Evolutionary conservation across 768 basidiomycete species (phyloP), one percentile per base, ranked within the genome.

Genomic region (Hemileccinum impolitum): DNA sequence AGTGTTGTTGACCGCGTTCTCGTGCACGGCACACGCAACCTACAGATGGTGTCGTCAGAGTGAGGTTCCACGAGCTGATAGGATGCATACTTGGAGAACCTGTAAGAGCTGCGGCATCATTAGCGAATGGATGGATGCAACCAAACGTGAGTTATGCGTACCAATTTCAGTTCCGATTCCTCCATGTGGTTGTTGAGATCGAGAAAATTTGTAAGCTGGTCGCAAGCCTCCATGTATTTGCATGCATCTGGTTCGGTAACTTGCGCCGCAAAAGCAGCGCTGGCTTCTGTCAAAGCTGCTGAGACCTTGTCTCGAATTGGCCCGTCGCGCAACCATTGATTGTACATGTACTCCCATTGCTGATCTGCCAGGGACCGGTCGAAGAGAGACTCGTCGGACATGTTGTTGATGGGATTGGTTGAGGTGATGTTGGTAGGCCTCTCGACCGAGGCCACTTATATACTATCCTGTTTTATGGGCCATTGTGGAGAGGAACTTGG

Each of bases 11-110:
- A 62, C 12, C 12, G 56, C 59, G n/a, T 44, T 61, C 51, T 64
- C 53, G 8, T 61, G 62, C 62, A 62, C 48, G 5, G 59, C 59
- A 32, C 48, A 51, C 3, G 62, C 61, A 32, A 61, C 25, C 61
- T 62, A 43, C 26, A 38, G 6, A 11, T 45, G n/a, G n/a, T 10
- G 34, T 55, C 18, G 54, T 23, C 3, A 23, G 23, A 23, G 3
- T 23, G 11, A n/a, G n/a, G n/a, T n/a, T n/a, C n/a, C 7, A 17
- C 15, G 18, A n/a, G 17, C 15, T 13, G 9, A 41, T 6, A 25
- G 23, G n/a, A 26, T 11, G 35, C 53, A 18, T 47, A 60, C 62
- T 45, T 65, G 57, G 25, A 65, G 49, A 9, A 39, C 44, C 13
- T 60, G 39, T 12, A 63, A 8, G 11, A 60, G 13, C 61, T 63